Base-by-base conservation (phyloP, 768 basidiomycete species). In the Lenzites betulinus region DNA sequence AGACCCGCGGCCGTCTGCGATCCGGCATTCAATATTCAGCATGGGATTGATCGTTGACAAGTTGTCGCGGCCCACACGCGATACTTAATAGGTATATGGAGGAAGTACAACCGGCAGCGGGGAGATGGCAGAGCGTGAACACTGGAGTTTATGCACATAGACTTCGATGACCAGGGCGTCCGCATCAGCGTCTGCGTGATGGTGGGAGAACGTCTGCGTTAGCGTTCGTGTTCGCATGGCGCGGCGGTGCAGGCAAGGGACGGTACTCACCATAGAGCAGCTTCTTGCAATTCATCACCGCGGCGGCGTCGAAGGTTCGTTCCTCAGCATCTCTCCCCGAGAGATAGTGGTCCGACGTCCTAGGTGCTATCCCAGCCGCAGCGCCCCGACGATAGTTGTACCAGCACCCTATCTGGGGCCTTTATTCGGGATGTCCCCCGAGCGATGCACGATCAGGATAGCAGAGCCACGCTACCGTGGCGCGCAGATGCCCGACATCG, bases 1-100 rank as follows among this genome's bases (percentile, higher is more conserved):
- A 46, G 53, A 42, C n/a, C 53, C 53, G 53, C 39, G 38, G 22
- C 33, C 26, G 7, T 49, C 47, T 49, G 47, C 47, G 47, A 28
- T 49, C 28, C 7, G 13, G 7, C 13, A 5, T 18, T 42, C 6
- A 18, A 20, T 7, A 18, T 18, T 42, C 7, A 18, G 11, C 15
- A 18, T 8, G 41, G 6, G 15, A 5, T 18, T 5, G 41, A 42
- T 36, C 7, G 35, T 13, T 36, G 13, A 36, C 7, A 7, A 36
- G 35, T 13, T 13, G 7, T 7, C 7, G 35, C 13, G 35, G 35
- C 35, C 35, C 7, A 36, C 7, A 13, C 13, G 13, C 35, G 7
- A 13, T 36, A 36, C 7, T 36, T 36, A 7, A 36, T 36, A 7
- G 13, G 35, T n/a, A n/a, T n/a, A n/a, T n/a, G n/a, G n/a, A n/a